These are phyloP conservation scores for Aspergillus texensis DNA, from an alignment of 2,329 filamentous ascomycete genomes.

Conservation along the genomic window DNA sequence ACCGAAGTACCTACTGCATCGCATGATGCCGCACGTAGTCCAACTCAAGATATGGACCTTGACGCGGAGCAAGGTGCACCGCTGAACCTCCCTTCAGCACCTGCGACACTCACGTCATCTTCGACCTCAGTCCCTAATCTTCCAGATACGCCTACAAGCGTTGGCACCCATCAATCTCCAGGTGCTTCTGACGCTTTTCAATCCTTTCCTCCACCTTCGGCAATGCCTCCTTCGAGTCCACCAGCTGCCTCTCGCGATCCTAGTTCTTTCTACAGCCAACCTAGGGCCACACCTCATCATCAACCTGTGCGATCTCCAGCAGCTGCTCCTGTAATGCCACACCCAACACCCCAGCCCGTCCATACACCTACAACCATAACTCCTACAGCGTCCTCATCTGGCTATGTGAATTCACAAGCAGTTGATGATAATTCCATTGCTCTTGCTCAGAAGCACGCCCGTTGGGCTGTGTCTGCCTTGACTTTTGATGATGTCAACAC, in stretches of 20 bases:
- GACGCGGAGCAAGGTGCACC: slow-evolving; percentile 34
- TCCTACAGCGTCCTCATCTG: slow-evolving; percentile 22
- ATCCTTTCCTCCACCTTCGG: slow-evolving; percentile 44
- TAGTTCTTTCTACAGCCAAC: slow-evolving; percentile 27
- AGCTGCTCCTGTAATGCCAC: slow-evolving; percentile 22
- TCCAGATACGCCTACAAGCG: slow-evolving; percentile 35
- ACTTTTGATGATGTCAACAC: slow-evolving; percentile 96
- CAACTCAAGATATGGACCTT: slow-evolving; percentile 36
- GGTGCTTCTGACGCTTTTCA: slow-evolving; percentile 38
- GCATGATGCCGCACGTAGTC: slow-evolving; percentile 27
- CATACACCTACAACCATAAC: slow-evolving; percentile 25
- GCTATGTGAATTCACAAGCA: slow-evolving; percentile 30
- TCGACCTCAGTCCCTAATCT: slow-evolving; percentile 29
- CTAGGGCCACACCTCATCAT: slow-evolving; percentile 18
- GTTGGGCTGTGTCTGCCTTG: slow-evolving; percentile 93
- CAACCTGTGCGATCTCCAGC: slow-evolving; percentile 31
- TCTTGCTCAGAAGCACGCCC: slow-evolving; percentile 90
- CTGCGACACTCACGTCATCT: slow-evolving; percentile 37
- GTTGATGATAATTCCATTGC: slow-evolving; percentile 72
- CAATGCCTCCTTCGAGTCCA: slow-evolving; percentile 29
- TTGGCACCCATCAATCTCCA: slow-evolving; percentile 18
- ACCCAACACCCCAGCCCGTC: slow-evolving; percentile 23
- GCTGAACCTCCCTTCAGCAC: slow-evolving; percentile 43
- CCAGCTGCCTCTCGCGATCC: slow-evolving; percentile 23
- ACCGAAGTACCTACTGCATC: slow-evolving; percentile 29